These are phyloP conservation scores for Backusella circina DNA, from an alignment of 192 early-diverging fungal genomes.

Conservation along the genomic window DNA sequence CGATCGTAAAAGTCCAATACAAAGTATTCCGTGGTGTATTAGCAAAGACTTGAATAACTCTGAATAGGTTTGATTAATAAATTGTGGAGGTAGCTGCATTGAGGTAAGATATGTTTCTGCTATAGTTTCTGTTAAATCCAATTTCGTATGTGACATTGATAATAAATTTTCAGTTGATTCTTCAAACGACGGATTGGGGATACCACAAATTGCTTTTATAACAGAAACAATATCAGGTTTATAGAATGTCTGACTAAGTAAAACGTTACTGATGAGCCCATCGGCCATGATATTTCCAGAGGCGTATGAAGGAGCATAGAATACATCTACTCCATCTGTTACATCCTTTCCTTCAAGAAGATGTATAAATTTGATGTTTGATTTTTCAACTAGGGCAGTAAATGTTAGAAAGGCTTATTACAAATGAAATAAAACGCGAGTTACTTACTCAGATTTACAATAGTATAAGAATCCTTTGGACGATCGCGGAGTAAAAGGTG, in stretches of 20 bases:
- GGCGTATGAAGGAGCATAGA: slow-evolving; percentile 57
- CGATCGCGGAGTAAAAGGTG: slow-evolving; percentile 41
- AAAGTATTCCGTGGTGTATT: slow-evolving; percentile 45
- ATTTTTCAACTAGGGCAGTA: slow-evolving; percentile 29
- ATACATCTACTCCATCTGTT: slow-evolving; percentile 22
- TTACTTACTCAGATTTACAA: slow-evolving; percentile 30
- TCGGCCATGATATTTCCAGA: slow-evolving; percentile 54
- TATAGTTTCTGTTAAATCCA: background rate
- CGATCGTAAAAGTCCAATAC: slow-evolving; percentile 47
- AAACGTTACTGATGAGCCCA: slow-evolving; percentile 47
- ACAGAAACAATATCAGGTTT: slow-evolving; percentile 54
- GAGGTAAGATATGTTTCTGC: slow-evolving; percentile 34
- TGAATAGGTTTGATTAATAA: slow-evolving; percentile 44
- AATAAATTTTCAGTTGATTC: background rate
- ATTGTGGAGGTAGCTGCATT: slow-evolving; percentile 40
- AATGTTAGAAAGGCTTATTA: background rate
- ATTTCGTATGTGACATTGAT: background rate
- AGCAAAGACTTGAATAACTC: slow-evolving; percentile 47
- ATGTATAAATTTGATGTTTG: slow-evolving; percentile 55
- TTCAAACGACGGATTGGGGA: slow-evolving; percentile 12
- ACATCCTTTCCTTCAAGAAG: slow-evolving; percentile 28
- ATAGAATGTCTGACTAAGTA: slow-evolving; percentile 43
- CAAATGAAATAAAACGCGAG: background rate
- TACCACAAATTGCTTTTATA: slow-evolving; percentile 57
- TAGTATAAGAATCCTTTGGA: slow-evolving; percentile 28